phyloP scores from a whole-genome alignment of 192 early-diverging fungal species.

The Umbelopsis vinacea region DNA sequence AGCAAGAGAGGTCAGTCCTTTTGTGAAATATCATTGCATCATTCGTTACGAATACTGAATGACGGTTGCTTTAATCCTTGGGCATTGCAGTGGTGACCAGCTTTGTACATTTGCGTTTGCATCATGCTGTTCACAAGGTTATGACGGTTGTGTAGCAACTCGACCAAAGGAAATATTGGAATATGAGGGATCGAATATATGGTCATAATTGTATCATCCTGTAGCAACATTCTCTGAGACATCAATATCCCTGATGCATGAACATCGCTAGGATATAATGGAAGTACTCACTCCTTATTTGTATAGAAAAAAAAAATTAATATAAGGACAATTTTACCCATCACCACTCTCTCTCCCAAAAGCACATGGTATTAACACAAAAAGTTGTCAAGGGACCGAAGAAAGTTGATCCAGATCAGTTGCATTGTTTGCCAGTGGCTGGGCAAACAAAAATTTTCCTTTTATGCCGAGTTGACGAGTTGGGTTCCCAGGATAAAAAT shows the following conservation, averaged over 20 bases:
- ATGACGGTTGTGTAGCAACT: constrained; percentile 10
- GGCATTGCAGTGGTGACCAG: not conserved
- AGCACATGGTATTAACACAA: not conserved
- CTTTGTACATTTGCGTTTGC: constrained; percentile 13
- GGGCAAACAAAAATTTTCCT: too few species aligned
- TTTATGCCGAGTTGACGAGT: too few species aligned
- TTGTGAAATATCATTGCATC: not conserved
- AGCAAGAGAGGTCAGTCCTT: not conserved
- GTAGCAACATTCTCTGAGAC: not conserved
- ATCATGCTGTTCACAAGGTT: constrained; percentile 9
- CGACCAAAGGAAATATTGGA: constrained; percentile 9
- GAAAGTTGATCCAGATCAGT: too few species aligned
- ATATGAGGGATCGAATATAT: not conserved
- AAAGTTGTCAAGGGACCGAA: not conserved
- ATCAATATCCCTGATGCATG: not conserved
- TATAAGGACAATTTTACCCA: not conserved
- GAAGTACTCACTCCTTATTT: not conserved
- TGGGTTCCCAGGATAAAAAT: too few species aligned
- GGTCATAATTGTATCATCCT: constrained; percentile 1
- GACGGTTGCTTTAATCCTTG: not conserved
- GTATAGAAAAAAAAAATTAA: not conserved
- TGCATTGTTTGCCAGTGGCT: too few species aligned
- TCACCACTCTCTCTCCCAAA: not conserved
- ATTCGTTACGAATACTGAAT: not conserved
- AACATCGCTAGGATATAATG: not conserved